phyloP scores from a whole-genome alignment of 2,329 filamentous ascomycete genomes.

The Penicillium sp. region DNA sequence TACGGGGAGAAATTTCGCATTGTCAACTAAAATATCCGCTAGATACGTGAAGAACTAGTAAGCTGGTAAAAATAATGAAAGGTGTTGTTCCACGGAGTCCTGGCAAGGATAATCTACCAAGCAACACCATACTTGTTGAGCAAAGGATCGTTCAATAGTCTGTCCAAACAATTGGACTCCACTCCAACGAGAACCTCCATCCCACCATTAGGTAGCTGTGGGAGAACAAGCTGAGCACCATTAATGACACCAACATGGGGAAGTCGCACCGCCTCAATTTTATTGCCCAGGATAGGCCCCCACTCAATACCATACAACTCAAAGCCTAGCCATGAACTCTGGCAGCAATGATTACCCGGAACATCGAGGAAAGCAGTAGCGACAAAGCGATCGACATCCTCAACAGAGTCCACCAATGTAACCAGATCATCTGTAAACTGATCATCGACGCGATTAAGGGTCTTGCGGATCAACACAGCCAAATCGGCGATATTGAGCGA shows the following conservation, averaged over 20 bases:
- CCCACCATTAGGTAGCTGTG: conserved; percentile 32
- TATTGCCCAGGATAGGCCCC: conserved; percentile 31
- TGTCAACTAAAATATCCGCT: no score
- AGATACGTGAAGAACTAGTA: no score
- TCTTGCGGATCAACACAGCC: conserved; percentile 36
- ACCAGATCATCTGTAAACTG: conserved; percentile 32
- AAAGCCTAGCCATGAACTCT: conserved; percentile 38
- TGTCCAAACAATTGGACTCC: conserved; percentile 29
- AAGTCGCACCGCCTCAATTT: conserved; percentile 32
- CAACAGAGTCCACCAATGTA: conserved; percentile 31
- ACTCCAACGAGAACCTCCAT: conserved; percentile 39
- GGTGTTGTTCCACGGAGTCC: no score
- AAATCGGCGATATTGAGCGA: conserved; percentile 34
- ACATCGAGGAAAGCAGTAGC: conserved; percentile 39
- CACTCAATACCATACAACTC: conserved; percentile 36
- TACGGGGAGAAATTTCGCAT: no score
- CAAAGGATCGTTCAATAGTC: conserved; percentile 32
- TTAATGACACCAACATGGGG: conserved; percentile 37
- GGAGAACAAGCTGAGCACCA: conserved; percentile 34
- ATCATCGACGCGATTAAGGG: conserved; percentile 31
- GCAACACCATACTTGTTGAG: conserved; percentile 26
- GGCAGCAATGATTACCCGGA: conserved; percentile 35
- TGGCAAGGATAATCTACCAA: no score
- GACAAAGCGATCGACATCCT: conserved; percentile 34
- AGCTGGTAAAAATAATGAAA: no score